These are phyloP conservation scores for Zygosaccharomyces pseudobailii DNA, from an alignment of 1,139 yeast species.

Conservation along the genomic window DNA sequence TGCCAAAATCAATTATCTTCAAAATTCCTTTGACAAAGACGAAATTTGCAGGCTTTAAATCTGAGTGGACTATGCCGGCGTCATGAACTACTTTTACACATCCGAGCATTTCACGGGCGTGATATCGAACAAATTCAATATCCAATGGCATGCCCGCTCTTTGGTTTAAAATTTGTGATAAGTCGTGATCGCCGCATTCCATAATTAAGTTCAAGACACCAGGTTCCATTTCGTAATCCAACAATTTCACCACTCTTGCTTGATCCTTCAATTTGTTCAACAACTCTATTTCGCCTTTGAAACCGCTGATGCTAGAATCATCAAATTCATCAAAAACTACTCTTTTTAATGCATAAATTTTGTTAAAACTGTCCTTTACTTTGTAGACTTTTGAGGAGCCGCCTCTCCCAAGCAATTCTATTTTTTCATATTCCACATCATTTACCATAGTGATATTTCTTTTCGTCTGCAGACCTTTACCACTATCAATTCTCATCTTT, in stretches of 20 bases:
- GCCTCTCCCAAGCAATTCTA: slow-evolving; percentile 83
- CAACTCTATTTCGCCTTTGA: slow-evolving; percentile 85
- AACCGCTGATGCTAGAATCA: slow-evolving; percentile 64
- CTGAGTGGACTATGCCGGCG: slow-evolving; percentile 89
- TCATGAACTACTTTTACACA: slow-evolving; percentile 87
- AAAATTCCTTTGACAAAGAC: slow-evolving; percentile 78
- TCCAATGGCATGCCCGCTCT: slow-evolving; percentile 56
- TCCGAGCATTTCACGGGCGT: slow-evolving; percentile 71
- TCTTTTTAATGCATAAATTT: slow-evolving; percentile 73
- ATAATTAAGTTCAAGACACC: slow-evolving; percentile 69
- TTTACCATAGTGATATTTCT: slow-evolving; percentile 42
- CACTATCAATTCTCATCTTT: slow-evolving; percentile 5
- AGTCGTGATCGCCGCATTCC: slow-evolving; percentile 95
- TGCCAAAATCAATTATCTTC: slow-evolving; percentile 93
- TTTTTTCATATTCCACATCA: slow-evolving; percentile 61
- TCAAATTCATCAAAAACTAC: slow-evolving; percentile 82
- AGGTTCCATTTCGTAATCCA: slow-evolving; percentile 67
- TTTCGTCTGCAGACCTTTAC: slow-evolving; percentile 6
- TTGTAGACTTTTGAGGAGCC: slow-evolving; percentile 92
- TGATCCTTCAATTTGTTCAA: slow-evolving; percentile 55
- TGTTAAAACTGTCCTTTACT: slow-evolving; percentile 55
- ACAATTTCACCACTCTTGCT: slow-evolving; percentile 70
- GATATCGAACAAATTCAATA: slow-evolving; percentile 72
- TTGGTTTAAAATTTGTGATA: slow-evolving; percentile 73
- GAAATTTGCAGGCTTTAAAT: slow-evolving; percentile 92